Evolutionary conservation across 2,329 filamentous ascomycete genomes (phyloP), one percentile per base, ranked within the genome.

Genomic region (Fusarium lyarnte): DNA sequence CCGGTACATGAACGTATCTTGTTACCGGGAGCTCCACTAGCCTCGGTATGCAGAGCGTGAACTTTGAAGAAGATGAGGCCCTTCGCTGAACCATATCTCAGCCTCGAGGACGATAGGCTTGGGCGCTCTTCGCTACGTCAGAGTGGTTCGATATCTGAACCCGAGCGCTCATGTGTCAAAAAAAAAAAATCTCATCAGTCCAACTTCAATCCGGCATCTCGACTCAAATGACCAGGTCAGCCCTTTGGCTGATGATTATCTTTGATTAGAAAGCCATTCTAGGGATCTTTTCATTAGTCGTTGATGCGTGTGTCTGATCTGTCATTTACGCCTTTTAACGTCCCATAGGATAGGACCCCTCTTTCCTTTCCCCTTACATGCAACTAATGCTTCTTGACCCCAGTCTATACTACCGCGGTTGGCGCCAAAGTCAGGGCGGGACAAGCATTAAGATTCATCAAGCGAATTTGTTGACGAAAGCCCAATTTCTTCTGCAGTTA

Each of bases 1-100:
- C 41, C 41, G 54, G 33, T 57, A 67, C 38, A 66, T 45, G 42
- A 25, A 42, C 33, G 21, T 47, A 43, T 65, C 36, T 46, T 52
- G 64, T 52, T 69, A 41, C 63, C 69, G 45, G 58, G 43, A 49
- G 17, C 46, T 58, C 70, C 60, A 70, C 69, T 49, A 72, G 64
- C 70, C 70, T 72, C 70, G 65, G 69, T 53, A 70, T 55, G 39
- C 51, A 58, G 29, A 64, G 45, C 52, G 46, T 66, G 69, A 25
- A 51, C 31, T 35, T 51, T 25, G 47, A 51, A 21, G 17, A 70
- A 58, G 57, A 67, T 54, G 49, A 38, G 45, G 68, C 51, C 53
- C 47, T 60, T 60, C 43, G 59, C 54, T 52, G 46, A 70, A 61
- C 55, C 36, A 27, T 33, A 51, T 55, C 53, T 52, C 53, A 53